These are phyloP conservation scores for Tylopilus vinaceipallidus DNA, from an alignment of 768 basidiomycete species.

Conservation along the genomic window DNA sequence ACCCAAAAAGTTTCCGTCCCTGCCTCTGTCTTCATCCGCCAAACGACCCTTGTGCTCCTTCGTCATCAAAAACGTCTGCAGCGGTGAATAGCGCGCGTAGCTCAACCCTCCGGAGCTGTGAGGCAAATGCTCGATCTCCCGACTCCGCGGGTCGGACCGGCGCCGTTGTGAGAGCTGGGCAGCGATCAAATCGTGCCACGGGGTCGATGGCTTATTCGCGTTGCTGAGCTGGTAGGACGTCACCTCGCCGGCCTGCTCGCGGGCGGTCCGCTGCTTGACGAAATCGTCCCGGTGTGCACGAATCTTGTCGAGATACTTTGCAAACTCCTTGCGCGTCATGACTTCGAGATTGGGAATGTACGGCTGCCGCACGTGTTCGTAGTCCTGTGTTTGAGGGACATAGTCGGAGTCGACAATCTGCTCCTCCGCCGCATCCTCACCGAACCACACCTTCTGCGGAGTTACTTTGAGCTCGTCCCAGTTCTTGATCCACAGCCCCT, in stretches of 20 bases:
- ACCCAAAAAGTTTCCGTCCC: constrained; percentile 8
- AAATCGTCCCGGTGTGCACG: constrained; percentile 58
- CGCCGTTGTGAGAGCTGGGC: constrained; percentile 20
- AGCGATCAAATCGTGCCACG: constrained; percentile 29
- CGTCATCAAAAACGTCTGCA: constrained; percentile 54
- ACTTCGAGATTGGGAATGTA: constrained; percentile 53
- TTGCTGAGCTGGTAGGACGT: constrained; percentile 31
- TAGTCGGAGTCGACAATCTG: constrained; percentile 28
- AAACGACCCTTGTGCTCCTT: constrained; percentile 59
- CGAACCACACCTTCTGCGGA: constrained; percentile 7
- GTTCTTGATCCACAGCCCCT: constrained; percentile 65
- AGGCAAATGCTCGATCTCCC: constrained; percentile 57
- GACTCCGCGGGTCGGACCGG: constrained; percentile 24
- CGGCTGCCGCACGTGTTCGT: constrained; percentile 20
- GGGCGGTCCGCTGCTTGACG: constrained; percentile 36
- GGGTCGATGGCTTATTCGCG: constrained; percentile 10
- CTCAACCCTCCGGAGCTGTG: constrained; percentile 62
- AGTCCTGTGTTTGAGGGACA: constrained; percentile 12
- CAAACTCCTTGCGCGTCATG: constrained; percentile 61
- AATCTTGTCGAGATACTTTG: constrained; percentile 56
- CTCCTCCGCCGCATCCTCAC: constrained; percentile 19
- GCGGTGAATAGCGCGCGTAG: constrained; percentile 51
- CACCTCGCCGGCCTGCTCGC: constrained; percentile 15
- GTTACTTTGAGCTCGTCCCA: constrained; percentile 54
- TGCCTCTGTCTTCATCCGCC: constrained; percentile 33